phyloP scores from a whole-genome alignment of 345 rosid species.

The Aquilaria malaccensis region DNA sequence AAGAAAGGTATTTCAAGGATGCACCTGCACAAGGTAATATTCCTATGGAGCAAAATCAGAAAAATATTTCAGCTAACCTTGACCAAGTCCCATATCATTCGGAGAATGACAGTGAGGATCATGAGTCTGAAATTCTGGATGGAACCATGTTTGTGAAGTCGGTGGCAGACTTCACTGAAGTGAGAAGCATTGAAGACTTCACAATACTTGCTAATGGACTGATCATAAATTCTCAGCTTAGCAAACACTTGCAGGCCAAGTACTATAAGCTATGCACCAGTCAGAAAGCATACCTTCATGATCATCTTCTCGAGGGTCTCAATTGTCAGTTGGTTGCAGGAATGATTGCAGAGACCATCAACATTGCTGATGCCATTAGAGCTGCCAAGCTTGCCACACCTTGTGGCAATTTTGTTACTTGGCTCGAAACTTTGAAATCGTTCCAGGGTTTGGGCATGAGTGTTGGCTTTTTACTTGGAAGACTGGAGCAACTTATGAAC shows the following conservation, averaged over 20 bases:
- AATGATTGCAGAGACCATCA: constrained; percentile 18
- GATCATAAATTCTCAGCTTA: constrained; percentile 24
- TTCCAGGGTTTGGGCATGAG: constrained; percentile 33
- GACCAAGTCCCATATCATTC: constrained; percentile 11
- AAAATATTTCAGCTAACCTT: constrained; percentile 1
- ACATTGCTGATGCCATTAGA: constrained; percentile 37
- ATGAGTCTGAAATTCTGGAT: constrained; percentile 17
- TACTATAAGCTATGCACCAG: constrained; percentile 40
- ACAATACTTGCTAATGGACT: constrained; percentile 26
- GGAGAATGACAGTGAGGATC: constrained; percentile 15
- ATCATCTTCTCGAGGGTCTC: constrained; percentile 25
- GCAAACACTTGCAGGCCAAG: constrained; percentile 24
- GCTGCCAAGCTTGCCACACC: constrained; percentile 24
- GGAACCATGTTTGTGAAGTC: constrained; percentile 24
- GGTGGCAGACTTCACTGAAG: constrained; percentile 20
- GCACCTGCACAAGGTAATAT: constrained; percentile 4
- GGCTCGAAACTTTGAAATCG: constrained; percentile 30
- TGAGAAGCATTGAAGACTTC: constrained; percentile 33
- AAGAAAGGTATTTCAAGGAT: constrained; percentile 4
- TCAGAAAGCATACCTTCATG: constrained; percentile 33
- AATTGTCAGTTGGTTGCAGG: constrained; percentile 23
- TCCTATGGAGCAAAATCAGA: constrained; percentile 6
- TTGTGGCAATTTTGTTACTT: constrained; percentile 10
- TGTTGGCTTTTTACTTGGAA: constrained; percentile 20
- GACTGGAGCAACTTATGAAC: constrained; percentile 20